Percentiles rank a stretch among this genome's conserved stretches.
These are phyloP conservation scores for Sporothrix mexicana DNA, from an alignment of 2,329 filamentous ascomycete species.

Conservation along the genomic window DNA sequence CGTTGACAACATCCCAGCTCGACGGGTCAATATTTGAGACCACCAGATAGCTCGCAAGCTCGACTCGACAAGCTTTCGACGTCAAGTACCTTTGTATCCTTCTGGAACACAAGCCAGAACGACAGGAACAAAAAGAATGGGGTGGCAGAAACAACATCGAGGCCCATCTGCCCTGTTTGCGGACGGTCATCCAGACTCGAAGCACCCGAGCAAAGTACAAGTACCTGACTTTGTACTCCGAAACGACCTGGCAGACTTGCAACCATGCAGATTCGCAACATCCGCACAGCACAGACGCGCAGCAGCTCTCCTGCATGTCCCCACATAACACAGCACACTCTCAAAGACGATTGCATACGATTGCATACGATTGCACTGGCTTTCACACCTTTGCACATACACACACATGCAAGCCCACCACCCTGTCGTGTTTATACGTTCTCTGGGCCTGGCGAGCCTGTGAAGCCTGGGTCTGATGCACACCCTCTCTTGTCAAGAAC, in stretches of 20 bases:
- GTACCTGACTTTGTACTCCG: not conserved
- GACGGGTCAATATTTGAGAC: not conserved
- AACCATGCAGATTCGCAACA: not conserved
- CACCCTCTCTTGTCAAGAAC: not conserved
- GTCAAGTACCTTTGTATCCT: conserved; percentile 6
- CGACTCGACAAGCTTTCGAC: not conserved
- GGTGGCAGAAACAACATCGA: not conserved
- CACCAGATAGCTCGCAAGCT: no score
- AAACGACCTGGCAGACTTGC: not conserved
- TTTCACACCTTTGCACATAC: not conserved
- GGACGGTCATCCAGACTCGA: not conserved
- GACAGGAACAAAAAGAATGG: not conserved
- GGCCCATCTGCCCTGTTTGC: not conserved
- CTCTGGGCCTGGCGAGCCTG: not conserved
- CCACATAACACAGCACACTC: not conserved
- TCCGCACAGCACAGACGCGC: not conserved
- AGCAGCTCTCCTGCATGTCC: conserved; percentile 6
- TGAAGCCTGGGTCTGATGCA: not conserved
- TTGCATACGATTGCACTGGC: not conserved
- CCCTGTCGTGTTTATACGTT: not conserved
- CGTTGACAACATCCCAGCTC: not conserved
- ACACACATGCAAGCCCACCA: conserved; percentile 6
- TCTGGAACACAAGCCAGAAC: conserved; percentile 6
- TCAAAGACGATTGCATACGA: not conserved
- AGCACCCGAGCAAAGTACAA: not conserved